Base-by-base conservation (phyloP, 306 rosid species). In the Citrullus colocynthis region DNA sequence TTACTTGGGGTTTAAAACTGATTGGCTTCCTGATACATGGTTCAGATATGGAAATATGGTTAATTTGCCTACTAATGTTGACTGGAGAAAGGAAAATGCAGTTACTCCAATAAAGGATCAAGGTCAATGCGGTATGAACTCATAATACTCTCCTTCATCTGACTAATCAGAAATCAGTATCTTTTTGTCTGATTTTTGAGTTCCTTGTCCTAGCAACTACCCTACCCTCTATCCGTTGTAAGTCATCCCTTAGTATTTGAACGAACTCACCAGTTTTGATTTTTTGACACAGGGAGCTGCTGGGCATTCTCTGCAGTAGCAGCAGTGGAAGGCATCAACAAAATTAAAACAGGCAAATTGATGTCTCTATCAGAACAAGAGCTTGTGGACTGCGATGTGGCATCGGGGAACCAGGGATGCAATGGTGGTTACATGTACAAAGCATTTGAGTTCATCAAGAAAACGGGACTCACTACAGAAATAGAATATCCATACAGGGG, bases 261-360 rank as follows among this genome's bases (percentile, higher is more conserved):
- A 66, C 7, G 41, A 39, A 66, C 34, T 70, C n/a, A 44, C 37
- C 34, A 44, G 64, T 80, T 30, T 30, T 45, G 78, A 79, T 56
- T 69, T 70, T 76, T 75, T 70, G 75, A 81, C 78, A 60, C 89
- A 91, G 91, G 93, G 81, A 84, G 90, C 76, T 89, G 94, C 82
- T 91, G 98, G 97, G 96, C 98, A 73, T 91, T 93, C 87, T 86
- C 93, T 18, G 84, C 94, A 0, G 93, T 89, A 64, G 93, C 93
- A 81, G 94, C 94, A 42, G 91, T 91, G 16, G 97, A 94, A 90
- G 91, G 90, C 76, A 81, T 91, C 83, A 82, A 85, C 80, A 7
- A 91, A 78, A 89, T 93, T 76, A 85, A 88, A 85, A 83, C 87
- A 20, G 91, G 90, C 10, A 85, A 84, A 18, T 79, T 93, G 80